phyloP scores from a whole-genome alignment of 192 early-diverging fungal species.

The Coemansia sp. region DNA sequence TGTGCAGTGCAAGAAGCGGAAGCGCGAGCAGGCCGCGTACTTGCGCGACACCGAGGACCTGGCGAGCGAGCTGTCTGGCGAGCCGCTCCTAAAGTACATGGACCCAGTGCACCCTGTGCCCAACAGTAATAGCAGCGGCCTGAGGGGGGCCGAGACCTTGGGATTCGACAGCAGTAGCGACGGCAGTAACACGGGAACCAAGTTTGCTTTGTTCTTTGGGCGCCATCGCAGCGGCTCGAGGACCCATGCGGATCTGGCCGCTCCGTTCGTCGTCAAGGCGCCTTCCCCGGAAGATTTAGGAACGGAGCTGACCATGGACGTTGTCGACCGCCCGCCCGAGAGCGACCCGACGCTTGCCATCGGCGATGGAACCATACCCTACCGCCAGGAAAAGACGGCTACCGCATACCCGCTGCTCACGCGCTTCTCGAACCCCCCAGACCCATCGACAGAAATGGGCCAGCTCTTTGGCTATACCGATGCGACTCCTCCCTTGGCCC shows the following conservation, averaged over 20 bases:
- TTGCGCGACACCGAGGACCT: slow-evolving; percentile 35
- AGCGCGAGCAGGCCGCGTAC: slow-evolving; percentile 20
- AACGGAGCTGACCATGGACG: slow-evolving; percentile 43
- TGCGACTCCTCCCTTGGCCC: no score
- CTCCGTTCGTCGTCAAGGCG: neutral
- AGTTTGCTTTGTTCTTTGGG: slow-evolving; percentile 1
- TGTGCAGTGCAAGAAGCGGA: slow-evolving; percentile 9
- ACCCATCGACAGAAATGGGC: neutral
- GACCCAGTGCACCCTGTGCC: neutral
- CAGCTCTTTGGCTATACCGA: no score
- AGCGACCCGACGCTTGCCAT: slow-evolving; percentile 32
- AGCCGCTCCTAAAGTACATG: slow-evolving; percentile 12
- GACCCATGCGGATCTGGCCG: neutral
- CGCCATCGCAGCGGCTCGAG: neutral
- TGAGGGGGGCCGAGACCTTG: no score
- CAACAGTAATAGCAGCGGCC: no score
- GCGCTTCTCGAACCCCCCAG: slow-evolving; percentile 4
- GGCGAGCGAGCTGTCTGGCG: slow-evolving; percentile 32
- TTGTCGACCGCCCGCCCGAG: slow-evolving; percentile 28
- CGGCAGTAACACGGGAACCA: neutral
- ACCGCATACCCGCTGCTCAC: slow-evolving; percentile 27
- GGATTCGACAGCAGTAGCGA: neutral
- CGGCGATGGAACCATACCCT: slow-evolving; percentile 23
- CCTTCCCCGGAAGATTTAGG: slow-evolving; percentile 22
- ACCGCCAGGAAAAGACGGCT: slow-evolving; percentile 36